Evolutionary conservation across 2,329 filamentous ascomycete genomes (phyloP), one percentile per base, ranked within the genome.

Genomic region (Xylaria sp.): DNA sequence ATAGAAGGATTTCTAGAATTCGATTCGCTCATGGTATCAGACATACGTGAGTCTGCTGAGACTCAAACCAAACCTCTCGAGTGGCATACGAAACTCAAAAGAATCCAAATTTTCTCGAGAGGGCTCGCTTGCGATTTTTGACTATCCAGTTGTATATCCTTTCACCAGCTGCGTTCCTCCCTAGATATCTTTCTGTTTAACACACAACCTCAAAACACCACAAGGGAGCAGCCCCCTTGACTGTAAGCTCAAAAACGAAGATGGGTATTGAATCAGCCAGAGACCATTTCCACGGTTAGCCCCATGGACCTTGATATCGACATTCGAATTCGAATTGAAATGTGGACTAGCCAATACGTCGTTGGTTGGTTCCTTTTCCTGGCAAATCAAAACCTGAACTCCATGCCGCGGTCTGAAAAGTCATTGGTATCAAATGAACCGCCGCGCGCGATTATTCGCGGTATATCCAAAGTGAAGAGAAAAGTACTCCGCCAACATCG

Each of bases 401-500:
- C 70, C 71, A 58, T 63, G 60, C 65, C 59, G 66, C 63, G 36
- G 64, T 31, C 46, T 53, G 51, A 65, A 65, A 66, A 63, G 44
- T 69, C 59, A 72, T 69, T 76, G 76, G 75, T 77, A 77, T 77
- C 76, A 76, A 74, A 72, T 68, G 67, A 71, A 62, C 70, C 70
- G 65, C 72, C 70, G 59, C 66, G 67, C 53, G 69, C 56, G 71
- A 64, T 73, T 68, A 73, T 74, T 74, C 72, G 70, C 70, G 64
- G 68, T 76, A 76, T 76, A 76, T 74, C 69, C 58, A 63, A 57
- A 36, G 17, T 53, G 68, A 65, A 75, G 69, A 74, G 72, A 69
- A 72, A 65, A 69, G 58, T 48, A 71, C 70, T 48, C 62, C 63
- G 62, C 70, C 63, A 54, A 60, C 65, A 65, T 67, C 58, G 56